These are phyloP conservation scores for Aquilaria sinensis DNA, from an alignment of 345 rosid genomes.

Conservation along the genomic window DNA sequence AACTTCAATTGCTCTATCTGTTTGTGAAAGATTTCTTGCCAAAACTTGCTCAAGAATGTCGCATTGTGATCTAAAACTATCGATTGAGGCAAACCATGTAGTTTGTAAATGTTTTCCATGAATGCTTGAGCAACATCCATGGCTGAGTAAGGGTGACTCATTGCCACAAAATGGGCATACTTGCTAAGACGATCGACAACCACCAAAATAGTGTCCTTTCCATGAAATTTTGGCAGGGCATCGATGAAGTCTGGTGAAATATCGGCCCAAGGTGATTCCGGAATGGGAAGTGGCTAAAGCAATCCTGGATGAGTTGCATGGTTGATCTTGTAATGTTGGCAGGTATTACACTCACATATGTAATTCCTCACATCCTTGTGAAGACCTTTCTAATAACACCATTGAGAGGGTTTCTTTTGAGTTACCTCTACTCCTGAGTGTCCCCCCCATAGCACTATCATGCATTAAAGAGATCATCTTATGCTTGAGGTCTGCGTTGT, in stretches of 20 bases:
- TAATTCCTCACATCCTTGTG: neutral
- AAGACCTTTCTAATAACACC: neutral
- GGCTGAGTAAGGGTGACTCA: neutral
- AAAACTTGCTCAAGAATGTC: neutral
- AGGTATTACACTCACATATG: no score
- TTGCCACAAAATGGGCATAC: neutral
- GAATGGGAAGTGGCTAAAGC: neutral
- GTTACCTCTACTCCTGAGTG: neutral
- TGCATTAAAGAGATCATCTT: neutral
- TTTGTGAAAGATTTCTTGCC: neutral
- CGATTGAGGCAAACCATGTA: neutral
- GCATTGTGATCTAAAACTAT: neutral
- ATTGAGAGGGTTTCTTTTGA: neutral
- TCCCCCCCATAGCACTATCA: neutral
- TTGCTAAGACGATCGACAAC: neutral
- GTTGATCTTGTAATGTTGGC: no score
- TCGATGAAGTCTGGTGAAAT: neutral
- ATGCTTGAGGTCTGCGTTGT: neutral
- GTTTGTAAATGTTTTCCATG: neutral
- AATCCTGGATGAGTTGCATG: neutral
- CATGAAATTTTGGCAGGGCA: constrained; percentile 6
- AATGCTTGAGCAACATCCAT: neutral
- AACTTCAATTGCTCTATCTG: neutral
- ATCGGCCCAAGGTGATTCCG: neutral
- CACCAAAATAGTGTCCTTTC: neutral